Evolutionary conservation across 768 basidiomycete genomes (phyloP).

Genomic region (Tylopilus vinaceipallidus): DNA sequence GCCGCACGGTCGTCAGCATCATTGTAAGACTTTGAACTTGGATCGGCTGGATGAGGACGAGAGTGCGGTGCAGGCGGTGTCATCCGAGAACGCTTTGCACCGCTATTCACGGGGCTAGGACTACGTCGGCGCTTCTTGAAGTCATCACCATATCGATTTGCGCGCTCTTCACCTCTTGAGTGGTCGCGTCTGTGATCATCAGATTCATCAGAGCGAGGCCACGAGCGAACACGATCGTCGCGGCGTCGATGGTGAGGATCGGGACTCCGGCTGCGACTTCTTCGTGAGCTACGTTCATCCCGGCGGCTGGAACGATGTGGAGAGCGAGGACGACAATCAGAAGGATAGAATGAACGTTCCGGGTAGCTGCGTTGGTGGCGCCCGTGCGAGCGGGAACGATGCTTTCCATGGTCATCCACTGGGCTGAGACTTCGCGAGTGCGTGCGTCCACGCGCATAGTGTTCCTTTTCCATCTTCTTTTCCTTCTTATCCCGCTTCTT

Average conservation of each 20-base stretch:
- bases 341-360: conserved; percentile 45
- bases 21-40: conserved; percentile 16
- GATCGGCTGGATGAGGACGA: conserved; percentile 17
- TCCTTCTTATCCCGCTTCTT: conserved; percentile 52
- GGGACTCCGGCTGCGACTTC: conserved; percentile 32
- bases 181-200: conserved; percentile 38
- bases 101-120: conserved; percentile 33
- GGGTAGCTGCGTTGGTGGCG: conserved; percentile 27
- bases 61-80: conserved; percentile 35
- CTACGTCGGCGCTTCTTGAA: conserved; percentile 39
- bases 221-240: conserved; percentile 33
- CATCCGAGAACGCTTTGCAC: conserved; percentile 50
- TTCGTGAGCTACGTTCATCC: conserved; percentile 24
- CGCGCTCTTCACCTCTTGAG: conserved; percentile 26
- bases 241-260: conserved; percentile 15
- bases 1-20: conserved; percentile 63
- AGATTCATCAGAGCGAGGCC: conserved; percentile 54
- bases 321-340: conserved; percentile 47
- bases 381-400: conserved; percentile 33
- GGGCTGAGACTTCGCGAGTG: conserved; percentile 36
- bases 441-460: conserved; percentile 29
- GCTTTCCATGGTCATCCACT: conserved; percentile 21
- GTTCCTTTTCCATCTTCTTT: conserved; percentile 36
- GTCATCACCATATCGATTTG: conserved; percentile 26
- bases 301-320: conserved; percentile 30